Evolutionary conservation across 208 protist genomes (phyloP), one percentile per base, ranked within the genome.

Genomic region (Naegleria fowleri): DNA sequence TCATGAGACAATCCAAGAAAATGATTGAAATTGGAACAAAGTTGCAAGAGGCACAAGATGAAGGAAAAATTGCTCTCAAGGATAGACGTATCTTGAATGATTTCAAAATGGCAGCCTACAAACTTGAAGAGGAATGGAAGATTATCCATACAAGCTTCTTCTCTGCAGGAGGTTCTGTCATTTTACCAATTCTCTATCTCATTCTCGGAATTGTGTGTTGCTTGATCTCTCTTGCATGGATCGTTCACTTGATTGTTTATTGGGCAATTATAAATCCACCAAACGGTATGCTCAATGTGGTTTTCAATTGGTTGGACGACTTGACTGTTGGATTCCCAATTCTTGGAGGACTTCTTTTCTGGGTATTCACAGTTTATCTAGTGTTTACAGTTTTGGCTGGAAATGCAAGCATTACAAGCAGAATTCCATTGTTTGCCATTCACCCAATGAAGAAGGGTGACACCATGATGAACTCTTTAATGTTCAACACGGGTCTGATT

Each of bases 381-480:
- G 48, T 95, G 4, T 90, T 94, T 36, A 91, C 91, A 36, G 40
- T 90, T 1, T 48, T 95, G 83, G 93, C 94, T 51, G 94, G 94
- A 38, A 95, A 93, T 48, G 15, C 83, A 43, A n/a, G 5, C 36
- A 36, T 58, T 38, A 39, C 85, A 16, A 29, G 33, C 6, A 58
- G 19, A 88, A 16, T 88, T 29, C 85, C 85, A n/a, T 58, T 51
- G 41, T n/a, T 88, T 38, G 9, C 85, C 25, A 39, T 88, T 58
- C 85, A 88, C 40, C 75, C 79, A 84, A 41, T 76, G 58, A 91
- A 79, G 19, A 86, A 95, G 25, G 93, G 92, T 33, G 92, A 90
- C 36, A 96, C 95, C 25, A 94, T 96, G 93, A 96, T 96, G 95
- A 96, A 95, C 88, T 93, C 94, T 51, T 93, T 96, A 52, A 67